Evolutionary conservation across 2,329 filamentous ascomycete genomes (phyloP).

Genomic region (Incumbomyces delicatus): DNA sequence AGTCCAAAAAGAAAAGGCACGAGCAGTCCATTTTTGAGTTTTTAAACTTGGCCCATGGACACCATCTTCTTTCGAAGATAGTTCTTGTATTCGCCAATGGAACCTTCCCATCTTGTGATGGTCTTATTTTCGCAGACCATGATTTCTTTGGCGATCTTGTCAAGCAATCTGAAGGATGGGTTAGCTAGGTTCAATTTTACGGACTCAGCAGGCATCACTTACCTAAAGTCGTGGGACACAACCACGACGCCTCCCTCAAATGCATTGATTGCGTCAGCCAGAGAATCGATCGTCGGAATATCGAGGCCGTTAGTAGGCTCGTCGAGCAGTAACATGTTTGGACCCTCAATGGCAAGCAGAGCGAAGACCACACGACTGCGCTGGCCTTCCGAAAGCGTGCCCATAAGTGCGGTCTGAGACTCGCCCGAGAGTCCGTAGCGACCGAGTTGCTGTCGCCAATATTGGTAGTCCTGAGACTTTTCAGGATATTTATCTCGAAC

Average conservation of each 20-base stretch:
- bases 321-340: constrained; percentile 96
- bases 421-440: constrained; percentile 89
- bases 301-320: constrained; percentile 99
- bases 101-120: constrained; percentile 77
- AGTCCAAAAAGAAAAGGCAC: too few species aligned
- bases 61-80: constrained; percentile 99
- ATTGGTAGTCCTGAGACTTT: constrained; percentile 95
- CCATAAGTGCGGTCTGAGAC: constrained; percentile 92
- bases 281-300: constrained; percentile 94
- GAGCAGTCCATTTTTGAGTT: too few species aligned
- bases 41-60: constrained; percentile 72
- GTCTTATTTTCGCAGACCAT: constrained; percentile 98
- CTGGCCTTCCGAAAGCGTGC: constrained; percentile 93
- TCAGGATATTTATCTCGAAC: constrained; percentile 87
- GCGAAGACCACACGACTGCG: constrained; percentile 98
- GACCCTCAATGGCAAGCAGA: constrained; percentile 82
- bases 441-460: constrained; percentile 96
- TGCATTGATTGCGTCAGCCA: constrained; percentile 95
- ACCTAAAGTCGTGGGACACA: constrained; percentile 98
- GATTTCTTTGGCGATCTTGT: constrained; percentile 99
- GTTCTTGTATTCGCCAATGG: constrained; percentile 94
- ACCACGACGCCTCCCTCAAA: constrained; percentile 95
- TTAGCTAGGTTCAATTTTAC: constrained; percentile 8
- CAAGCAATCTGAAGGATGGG: constrained; percentile 59
- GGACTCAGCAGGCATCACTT: constrained; percentile 30